Evolutionary conservation across 306 rosid genomes (phyloP).

Genomic region (Sesbania bispinosa): DNA sequence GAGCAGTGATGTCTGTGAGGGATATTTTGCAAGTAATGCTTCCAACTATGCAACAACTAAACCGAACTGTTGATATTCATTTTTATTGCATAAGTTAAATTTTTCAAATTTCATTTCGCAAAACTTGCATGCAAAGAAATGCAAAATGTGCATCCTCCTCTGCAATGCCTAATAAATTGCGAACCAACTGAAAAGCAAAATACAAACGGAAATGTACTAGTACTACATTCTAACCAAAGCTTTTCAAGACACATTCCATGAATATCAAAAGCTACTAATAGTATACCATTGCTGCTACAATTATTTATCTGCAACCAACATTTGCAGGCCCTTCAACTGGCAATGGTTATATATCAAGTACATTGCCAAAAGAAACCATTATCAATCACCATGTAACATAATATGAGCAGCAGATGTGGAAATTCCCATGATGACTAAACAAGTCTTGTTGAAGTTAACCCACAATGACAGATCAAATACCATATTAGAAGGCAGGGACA

Average conservation of each 20-base stretch:
- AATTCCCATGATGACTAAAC: not conserved
- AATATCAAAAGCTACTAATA: not conserved
- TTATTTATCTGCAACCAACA: not conserved
- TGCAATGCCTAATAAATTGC: not conserved
- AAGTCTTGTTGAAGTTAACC: not conserved
- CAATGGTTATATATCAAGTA: not conserved
- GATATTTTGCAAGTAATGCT: no score
- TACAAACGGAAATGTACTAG: no score
- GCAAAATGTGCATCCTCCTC: not conserved
- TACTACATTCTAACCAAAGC: not conserved
- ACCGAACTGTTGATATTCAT: no score
- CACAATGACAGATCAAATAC: slow-evolving; percentile 12
- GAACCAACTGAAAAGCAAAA: not conserved
- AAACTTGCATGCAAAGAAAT: not conserved
- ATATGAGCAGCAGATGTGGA: not conserved
- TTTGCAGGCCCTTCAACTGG: slow-evolving; percentile 1
- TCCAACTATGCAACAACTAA: no score
- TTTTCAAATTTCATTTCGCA: not conserved
- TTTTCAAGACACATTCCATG: not conserved
- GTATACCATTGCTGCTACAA: not conserved
- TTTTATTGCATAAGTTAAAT: not conserved
- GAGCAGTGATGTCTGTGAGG: no score
- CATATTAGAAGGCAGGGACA: not conserved
- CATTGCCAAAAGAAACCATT: not conserved
- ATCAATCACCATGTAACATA: not conserved